Evolutionary conservation across 495 filamentous ascomycete species (phyloP).

Genomic region (Aspergillus nidulans): DNA sequence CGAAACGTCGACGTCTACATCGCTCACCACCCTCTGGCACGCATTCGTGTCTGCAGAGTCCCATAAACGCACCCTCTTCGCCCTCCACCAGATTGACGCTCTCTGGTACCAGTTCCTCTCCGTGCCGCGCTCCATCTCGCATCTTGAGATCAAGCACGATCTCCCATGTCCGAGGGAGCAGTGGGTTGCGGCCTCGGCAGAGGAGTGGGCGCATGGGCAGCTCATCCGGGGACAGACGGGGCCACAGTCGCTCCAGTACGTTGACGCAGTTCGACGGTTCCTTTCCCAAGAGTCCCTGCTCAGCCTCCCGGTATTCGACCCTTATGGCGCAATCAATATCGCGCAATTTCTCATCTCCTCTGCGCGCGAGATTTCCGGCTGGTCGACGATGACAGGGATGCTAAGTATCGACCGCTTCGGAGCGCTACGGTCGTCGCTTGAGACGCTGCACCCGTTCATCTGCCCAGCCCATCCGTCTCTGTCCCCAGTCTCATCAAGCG

Average conservation of each 20-base stretch:
- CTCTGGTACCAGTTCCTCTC: slow-evolving; percentile 38
- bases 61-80: slow-evolving; percentile 33
- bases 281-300: slow-evolving; percentile 20
- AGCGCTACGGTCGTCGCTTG: slow-evolving; percentile 27
- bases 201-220: slow-evolving; percentile 32
- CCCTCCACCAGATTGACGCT: slow-evolving; percentile 37
- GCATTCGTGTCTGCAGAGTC: slow-evolving; percentile 31
- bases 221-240: slow-evolving; percentile 14
- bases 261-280: slow-evolving; percentile 31
- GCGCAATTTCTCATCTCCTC: slow-evolving; percentile 36
- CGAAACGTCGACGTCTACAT: slow-evolving; percentile 13
- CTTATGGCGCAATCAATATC: slow-evolving; percentile 36
- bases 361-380: slow-evolving; percentile 35
- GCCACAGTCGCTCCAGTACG: slow-evolving; percentile 23
- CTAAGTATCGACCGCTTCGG: slow-evolving; percentile 33
- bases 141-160: slow-evolving; percentile 37
- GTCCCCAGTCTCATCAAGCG: background rate
- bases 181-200: slow-evolving; percentile 27
- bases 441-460: slow-evolving; percentile 26
- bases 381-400: slow-evolving; percentile 37
- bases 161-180: slow-evolving; percentile 28
- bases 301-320: slow-evolving; percentile 26
- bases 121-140: slow-evolving; percentile 31
- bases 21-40: slow-evolving; percentile 29
- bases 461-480: slow-evolving; percentile 5